Conservation (phyloP, 108 stramenopile species). For the Cyclostephanos invisitatus region DNA sequence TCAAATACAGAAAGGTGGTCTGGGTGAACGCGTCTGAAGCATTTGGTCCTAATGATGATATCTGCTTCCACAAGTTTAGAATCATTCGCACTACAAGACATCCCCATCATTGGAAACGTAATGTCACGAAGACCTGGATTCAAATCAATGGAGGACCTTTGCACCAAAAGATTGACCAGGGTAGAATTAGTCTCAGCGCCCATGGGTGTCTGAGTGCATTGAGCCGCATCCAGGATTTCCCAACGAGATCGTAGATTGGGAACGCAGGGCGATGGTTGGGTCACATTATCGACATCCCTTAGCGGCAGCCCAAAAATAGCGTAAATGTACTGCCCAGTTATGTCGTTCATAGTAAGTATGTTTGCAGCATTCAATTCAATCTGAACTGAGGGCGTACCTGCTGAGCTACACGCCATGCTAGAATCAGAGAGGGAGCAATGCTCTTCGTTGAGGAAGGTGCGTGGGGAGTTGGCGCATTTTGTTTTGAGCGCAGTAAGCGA, state of each 20-base stretch:
- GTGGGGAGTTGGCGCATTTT: constrained; percentile 45
- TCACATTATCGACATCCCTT: constrained; percentile 18
- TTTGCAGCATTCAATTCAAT: constrained; percentile 29
- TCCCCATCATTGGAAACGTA: constrained; percentile 27
- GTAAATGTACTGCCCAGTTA: constrained; percentile 45
- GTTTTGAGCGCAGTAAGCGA: constrained; percentile 29
- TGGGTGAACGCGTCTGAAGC: constrained; percentile 41
- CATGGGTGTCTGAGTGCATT: constrained; percentile 29
- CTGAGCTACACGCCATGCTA: constrained; percentile 25
- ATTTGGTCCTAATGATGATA: constrained; percentile 23
- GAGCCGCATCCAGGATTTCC: constrained; percentile 40
- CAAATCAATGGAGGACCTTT: constrained; percentile 19
- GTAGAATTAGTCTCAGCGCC: constrained; percentile 31
- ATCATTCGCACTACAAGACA: constrained; percentile 17
- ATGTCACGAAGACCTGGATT: constrained; percentile 39
- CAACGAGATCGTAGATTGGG: constrained; percentile 42
- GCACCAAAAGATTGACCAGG: constrained; percentile 23
- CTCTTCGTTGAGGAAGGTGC: constrained; percentile 51
- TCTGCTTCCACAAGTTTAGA: constrained; percentile 21
- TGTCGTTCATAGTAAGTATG: constrained; percentile 20
- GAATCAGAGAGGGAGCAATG: constrained; percentile 37
- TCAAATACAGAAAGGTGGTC: constrained; percentile 49
- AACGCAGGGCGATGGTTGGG: constrained; percentile 35
- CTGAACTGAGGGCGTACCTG: constrained; percentile 21
- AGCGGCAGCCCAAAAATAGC: constrained; percentile 30